A percentile compares a stretch with the other conserved stretches of the same genome.
These are phyloP conservation scores for Stagonosporopsis rhizophila DNA, from an alignment of 2,329 filamentous ascomycete species.

Conservation along the genomic window DNA sequence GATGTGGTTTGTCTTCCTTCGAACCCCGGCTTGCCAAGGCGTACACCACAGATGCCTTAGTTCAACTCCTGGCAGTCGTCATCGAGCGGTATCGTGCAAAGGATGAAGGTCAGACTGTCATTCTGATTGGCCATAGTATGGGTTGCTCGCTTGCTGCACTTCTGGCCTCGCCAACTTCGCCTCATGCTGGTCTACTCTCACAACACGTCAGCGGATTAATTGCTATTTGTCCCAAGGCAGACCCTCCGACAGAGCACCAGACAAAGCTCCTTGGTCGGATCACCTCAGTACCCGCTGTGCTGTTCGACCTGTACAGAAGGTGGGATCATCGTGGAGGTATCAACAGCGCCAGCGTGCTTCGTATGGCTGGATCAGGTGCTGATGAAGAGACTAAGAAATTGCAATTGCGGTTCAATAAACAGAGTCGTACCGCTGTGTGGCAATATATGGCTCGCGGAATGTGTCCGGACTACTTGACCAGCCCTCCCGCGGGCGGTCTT, in stretches of 20 bases:
- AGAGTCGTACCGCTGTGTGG: conserved; percentile 84
- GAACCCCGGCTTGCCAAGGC: conserved; percentile 74
- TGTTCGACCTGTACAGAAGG: conserved; percentile 78
- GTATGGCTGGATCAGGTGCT: conserved; percentile 75
- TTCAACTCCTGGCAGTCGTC: conserved; percentile 74
- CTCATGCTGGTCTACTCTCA: conserved; percentile 61
- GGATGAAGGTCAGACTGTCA: conserved; percentile 70
- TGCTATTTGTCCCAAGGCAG: conserved; percentile 79
- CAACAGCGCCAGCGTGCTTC: conserved; percentile 77
- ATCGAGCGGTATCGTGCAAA: conserved; percentile 77
- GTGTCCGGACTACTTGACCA: conserved; percentile 66
- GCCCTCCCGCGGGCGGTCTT: conserved; percentile 66
- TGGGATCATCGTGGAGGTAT: conserved; percentile 82
- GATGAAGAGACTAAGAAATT: conserved; percentile 71
- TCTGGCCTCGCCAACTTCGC: conserved; percentile 68
- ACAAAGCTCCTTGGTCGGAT: conserved; percentile 62
- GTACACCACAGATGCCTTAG: conserved; percentile 78
- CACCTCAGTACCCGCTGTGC: conserved; percentile 70
- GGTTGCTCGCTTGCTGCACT: conserved; percentile 80
- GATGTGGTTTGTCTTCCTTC: conserved; percentile 83
- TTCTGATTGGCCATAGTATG: conserved; percentile 89
- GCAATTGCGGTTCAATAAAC: conserved; percentile 78
- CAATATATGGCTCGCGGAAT: conserved; percentile 79
- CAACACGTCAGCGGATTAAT: conserved; percentile 76
- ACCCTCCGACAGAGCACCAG: conserved; percentile 64